These are phyloP conservation scores for Debaryomyces prosopidis DNA, from an alignment of 805 yeast genomes.

Conservation along the genomic window DNA sequence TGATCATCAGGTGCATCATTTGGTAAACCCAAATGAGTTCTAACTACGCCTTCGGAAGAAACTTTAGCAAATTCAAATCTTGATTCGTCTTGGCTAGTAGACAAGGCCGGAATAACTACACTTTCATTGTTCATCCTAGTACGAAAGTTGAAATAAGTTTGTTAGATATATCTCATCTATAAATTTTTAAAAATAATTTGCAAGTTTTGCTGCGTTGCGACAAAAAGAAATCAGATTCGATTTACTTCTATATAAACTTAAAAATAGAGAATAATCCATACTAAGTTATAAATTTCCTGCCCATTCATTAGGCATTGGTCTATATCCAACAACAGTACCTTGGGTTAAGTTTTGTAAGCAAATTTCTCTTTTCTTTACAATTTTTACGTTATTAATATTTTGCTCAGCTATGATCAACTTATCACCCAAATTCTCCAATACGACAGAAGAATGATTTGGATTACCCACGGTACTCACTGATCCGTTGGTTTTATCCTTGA, in stretches of 20 bases:
- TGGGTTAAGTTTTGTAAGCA: constrained; percentile 34
- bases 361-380: constrained; percentile 41
- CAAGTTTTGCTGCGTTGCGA: too few relatives aligned
- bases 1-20: constrained; percentile 20
- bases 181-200: too few relatives aligned
- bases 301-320: constrained; percentile 52
- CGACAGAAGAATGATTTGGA: constrained; percentile 55
- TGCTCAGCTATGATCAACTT: constrained; percentile 47
- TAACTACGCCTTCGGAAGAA: constrained; percentile 18
- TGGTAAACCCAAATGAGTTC: constrained; percentile 24
- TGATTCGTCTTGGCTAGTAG: constrained; percentile 69
- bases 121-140: constrained; percentile 13
- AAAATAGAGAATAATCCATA: neutral
- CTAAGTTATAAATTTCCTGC: constrained; percentile 18
- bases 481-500: constrained; percentile 36
- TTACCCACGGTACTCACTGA: constrained; percentile 43
- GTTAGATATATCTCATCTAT: too few relatives aligned
- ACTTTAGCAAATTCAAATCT: constrained; percentile 51
- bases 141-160: too few relatives aligned
- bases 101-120: constrained; percentile 63
- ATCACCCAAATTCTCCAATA: constrained; percentile 25
- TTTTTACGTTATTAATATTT: constrained; percentile 44
- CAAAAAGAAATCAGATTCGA: neutral
- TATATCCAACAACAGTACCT: constrained; percentile 48
- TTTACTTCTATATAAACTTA: neutral